phyloP scores from a whole-genome alignment of 805 yeast genomes.

The Candida pseudoglaebosa region DNA sequence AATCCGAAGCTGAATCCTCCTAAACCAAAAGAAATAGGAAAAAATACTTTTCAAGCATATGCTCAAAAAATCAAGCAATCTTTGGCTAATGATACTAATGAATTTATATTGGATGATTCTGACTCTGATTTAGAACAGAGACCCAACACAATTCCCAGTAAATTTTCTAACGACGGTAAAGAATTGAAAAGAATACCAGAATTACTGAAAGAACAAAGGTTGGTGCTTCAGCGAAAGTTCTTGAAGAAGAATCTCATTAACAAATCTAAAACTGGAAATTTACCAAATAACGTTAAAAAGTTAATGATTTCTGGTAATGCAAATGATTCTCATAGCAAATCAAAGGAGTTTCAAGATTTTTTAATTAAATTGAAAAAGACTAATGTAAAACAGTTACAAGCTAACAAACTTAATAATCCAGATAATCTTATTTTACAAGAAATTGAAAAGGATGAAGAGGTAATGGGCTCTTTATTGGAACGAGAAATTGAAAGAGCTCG shows the following conservation, averaged over 20 bases:
- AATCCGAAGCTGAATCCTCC: constrained; percentile 5
- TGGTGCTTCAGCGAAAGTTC: constrained; percentile 30
- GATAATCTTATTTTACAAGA: constrained; percentile 29
- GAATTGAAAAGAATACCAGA: constrained; percentile 22
- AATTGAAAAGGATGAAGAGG: constrained; percentile 40
- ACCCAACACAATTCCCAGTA: neutral
- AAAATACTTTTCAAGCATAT: constrained; percentile 33
- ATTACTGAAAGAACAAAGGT: constrained; percentile 28
- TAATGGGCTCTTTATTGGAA: constrained; percentile 43
- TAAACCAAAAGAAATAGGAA: constrained; percentile 7
- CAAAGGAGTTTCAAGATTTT: constrained; percentile 19
- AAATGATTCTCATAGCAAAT: constrained; percentile 4
- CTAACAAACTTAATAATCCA: constrained; percentile 18
- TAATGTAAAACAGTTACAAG: constrained; percentile 41
- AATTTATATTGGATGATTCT: constrained; percentile 21
- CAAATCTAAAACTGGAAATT: constrained; percentile 5
- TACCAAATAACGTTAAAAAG: constrained; percentile 13
- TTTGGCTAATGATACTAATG: constrained; percentile 14
- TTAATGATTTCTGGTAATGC: constrained; percentile 6
- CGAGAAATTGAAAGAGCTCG: constrained; percentile 48
- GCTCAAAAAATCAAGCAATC: constrained; percentile 28
- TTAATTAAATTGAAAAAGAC: constrained; percentile 37
- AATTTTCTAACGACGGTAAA: constrained; percentile 7
- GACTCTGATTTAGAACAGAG: constrained; percentile 12
- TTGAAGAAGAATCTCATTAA: constrained; percentile 18